These are phyloP conservation scores for Solanum chiquidenum DNA, from an alignment of 257 asterid species.

Conservation along the genomic window DNA sequence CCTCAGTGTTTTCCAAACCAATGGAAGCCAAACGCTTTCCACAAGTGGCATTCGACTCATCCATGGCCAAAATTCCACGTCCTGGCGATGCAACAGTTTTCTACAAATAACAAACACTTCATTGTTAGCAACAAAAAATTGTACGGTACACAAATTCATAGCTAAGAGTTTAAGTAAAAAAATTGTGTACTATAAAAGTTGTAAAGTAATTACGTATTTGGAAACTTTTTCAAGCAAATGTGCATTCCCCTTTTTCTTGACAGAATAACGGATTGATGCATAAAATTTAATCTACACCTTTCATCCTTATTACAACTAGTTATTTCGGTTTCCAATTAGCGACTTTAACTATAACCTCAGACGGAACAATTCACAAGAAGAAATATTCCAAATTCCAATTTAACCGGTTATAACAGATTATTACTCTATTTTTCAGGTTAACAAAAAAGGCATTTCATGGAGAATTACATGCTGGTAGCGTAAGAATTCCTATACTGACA, in stretches of 20 bases:
- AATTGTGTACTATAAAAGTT: not conserved
- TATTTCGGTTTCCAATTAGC: not conserved
- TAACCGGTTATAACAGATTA: not conserved
- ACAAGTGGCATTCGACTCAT: conserved; percentile 87
- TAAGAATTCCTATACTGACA: not conserved
- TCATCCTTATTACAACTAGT: not conserved
- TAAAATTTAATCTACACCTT: not conserved
- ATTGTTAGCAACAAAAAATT: not conserved
- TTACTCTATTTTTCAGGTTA: not conserved
- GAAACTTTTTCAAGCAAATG: too few species aligned
- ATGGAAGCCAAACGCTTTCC: conserved; percentile 86
- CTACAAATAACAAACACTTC: conserved; percentile 21
- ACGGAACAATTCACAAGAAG: not conserved
- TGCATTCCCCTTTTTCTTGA: too few species aligned
- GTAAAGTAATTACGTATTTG: too few species aligned
- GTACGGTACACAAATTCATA: not conserved
- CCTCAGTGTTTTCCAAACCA: conserved; percentile 92
- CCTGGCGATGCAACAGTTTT: conserved; percentile 85
- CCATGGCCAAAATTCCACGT: conserved; percentile 88
- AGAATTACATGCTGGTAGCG: not conserved
- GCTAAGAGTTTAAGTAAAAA: not conserved
- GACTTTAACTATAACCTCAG: not conserved
- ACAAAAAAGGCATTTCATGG: not conserved
- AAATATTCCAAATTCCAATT: not conserved
- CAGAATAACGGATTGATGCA: not conserved